These are phyloP conservation scores for Chrysanthemum makinoi DNA, from an alignment of 129 eudicot species.

Conservation along the genomic window DNA sequence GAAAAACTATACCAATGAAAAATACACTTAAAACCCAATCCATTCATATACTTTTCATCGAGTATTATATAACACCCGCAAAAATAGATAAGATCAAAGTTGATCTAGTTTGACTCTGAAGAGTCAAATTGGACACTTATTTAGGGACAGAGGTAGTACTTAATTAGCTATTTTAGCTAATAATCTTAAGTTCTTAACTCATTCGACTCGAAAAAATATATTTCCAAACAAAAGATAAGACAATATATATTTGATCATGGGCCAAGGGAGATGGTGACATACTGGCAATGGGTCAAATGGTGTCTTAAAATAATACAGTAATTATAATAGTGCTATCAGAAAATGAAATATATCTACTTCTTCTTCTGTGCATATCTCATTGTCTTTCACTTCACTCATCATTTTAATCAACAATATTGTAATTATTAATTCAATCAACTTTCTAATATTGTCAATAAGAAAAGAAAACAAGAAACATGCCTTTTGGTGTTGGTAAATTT, in stretches of 20 bases:
- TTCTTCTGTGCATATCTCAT: slow-evolving; percentile 16
- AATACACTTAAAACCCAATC: no score
- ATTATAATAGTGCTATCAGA: slow-evolving; percentile 17
- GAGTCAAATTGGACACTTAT: background rate
- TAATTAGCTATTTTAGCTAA: no score
- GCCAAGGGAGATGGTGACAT: slow-evolving; percentile 32
- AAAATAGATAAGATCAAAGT: no score
- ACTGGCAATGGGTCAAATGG: slow-evolving; percentile 22
- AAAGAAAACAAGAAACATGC: background rate
- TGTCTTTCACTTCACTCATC: slow-evolving; percentile 7
- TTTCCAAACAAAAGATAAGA: background rate
- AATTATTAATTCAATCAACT: background rate
- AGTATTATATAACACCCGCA: no score
- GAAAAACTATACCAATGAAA: no score
- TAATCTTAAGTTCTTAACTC: no score
- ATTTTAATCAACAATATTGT: background rate
- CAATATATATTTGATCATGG: background rate
- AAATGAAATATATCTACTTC: slow-evolving; percentile 41
- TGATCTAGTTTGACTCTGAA: no score
- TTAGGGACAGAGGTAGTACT: no score
- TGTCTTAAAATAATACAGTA: slow-evolving; percentile 8
- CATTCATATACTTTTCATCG: no score
- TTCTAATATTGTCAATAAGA: background rate
- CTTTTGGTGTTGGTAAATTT: background rate
- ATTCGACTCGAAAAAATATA: no score